Conservation (phyloP, 768 basidiomycete species). For the Inosperma sp. region DNA sequence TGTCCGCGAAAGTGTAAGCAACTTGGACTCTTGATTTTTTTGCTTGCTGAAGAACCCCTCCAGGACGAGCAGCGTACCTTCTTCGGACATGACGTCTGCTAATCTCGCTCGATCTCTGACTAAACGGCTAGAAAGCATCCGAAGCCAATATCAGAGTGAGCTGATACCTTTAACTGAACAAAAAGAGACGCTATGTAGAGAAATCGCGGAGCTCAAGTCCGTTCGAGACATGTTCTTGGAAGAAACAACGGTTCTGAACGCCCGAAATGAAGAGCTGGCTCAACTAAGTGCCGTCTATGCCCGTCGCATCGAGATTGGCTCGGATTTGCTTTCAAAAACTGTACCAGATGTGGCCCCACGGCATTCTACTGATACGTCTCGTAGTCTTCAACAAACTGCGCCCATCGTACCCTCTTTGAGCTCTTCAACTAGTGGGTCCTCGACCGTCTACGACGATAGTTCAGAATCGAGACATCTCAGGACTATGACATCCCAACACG, state of each 20-base stretch:
- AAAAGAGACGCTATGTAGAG: slow-evolving; percentile 71
- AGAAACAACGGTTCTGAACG: slow-evolving; percentile 86
- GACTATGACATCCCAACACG: slow-evolving; percentile 43
- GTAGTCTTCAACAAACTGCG: slow-evolving; percentile 27
- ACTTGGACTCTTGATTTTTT: slow-evolving; percentile 1
- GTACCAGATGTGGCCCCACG: slow-evolving; percentile 17
- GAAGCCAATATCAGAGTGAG: slow-evolving; percentile 82
- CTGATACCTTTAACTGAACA: slow-evolving; percentile 80
- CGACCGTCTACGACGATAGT: slow-evolving; percentile 47
- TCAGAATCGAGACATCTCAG: slow-evolving; percentile 35
- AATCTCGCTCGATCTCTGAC: slow-evolving; percentile 70
- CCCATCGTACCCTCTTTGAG: slow-evolving; percentile 36
- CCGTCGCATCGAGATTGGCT: slow-evolving; percentile 64
- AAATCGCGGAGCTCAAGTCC: slow-evolving; percentile 82
- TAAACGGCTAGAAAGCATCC: slow-evolving; percentile 80
- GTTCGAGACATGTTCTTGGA: slow-evolving; percentile 84
- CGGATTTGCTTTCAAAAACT: slow-evolving; percentile 33
- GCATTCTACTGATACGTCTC: slow-evolving; percentile 27
- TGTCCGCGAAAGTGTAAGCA: slow-evolving; percentile 69
- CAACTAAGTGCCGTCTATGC: slow-evolving; percentile 81
- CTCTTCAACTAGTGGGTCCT: slow-evolving; percentile 43
- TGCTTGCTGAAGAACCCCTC: slow-evolving; percentile 4
- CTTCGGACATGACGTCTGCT: slow-evolving; percentile 36
- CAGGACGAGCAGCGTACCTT: slow-evolving; percentile 26
- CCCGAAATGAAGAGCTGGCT: slow-evolving; percentile 88